Conservation (phyloP, 306 rosid genomes). For the Trifolium subterraneum region DNA sequence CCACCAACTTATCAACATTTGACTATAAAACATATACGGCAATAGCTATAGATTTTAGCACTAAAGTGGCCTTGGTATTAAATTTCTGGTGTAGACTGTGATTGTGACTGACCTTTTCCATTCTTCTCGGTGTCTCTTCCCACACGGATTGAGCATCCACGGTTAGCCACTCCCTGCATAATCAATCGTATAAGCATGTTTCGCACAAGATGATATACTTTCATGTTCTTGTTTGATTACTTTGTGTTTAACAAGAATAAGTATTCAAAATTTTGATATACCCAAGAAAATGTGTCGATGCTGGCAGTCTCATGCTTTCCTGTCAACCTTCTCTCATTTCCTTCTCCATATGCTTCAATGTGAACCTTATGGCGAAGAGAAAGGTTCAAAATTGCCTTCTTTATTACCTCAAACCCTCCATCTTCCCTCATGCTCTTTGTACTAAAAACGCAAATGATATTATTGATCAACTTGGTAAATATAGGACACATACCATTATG, state of each 20-base stretch:
- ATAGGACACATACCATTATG: slow-evolving; percentile 20
- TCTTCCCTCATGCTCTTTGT: slow-evolving; percentile 99
- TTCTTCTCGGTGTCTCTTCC: slow-evolving; percentile 90
- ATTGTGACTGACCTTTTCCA: slow-evolving; percentile 74
- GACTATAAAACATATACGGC: no score
- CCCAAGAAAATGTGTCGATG: slow-evolving; percentile 94
- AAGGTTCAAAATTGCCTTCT: slow-evolving; percentile 94
- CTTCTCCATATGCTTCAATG: slow-evolving; percentile 97
- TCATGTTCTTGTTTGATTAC: neutral
- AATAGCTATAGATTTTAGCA: no score
- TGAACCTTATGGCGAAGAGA: slow-evolving; percentile 91
- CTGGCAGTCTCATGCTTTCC: slow-evolving; percentile 98
- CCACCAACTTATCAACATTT: no score
- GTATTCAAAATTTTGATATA: slow-evolving; percentile 43
- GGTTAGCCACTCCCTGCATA: slow-evolving; percentile 96
- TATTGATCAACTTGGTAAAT: slow-evolving; percentile 16
- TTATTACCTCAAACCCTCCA: slow-evolving; percentile 87
- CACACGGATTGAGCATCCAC: slow-evolving; percentile 98
- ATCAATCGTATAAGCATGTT: slow-evolving; percentile 42
- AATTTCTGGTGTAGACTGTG: neutral
- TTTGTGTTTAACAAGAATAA: slow-evolving; percentile 24
- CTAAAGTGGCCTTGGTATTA: no score
- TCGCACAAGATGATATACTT: neutral
- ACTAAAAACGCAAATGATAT: slow-evolving; percentile 54
- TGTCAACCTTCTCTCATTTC: slow-evolving; percentile 96